These are phyloP conservation scores for Podaxis sp. DNA, from an alignment of 768 basidiomycete genomes.

Conservation along the genomic window DNA sequence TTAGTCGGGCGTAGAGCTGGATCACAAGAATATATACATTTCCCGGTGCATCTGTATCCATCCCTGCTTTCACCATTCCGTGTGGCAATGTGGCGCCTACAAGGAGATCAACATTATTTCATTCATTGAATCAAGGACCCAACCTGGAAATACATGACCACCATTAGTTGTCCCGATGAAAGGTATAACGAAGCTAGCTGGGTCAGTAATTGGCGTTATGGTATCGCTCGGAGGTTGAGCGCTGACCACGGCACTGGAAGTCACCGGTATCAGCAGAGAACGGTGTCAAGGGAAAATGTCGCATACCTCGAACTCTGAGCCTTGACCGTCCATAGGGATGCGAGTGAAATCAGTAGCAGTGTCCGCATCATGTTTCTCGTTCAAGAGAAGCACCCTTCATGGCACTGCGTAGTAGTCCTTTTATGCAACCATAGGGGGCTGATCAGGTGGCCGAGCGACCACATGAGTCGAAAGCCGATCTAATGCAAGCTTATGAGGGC, in stretches of 20 bases:
- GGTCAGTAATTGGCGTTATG: conserved; percentile 28
- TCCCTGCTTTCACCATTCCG: conserved; percentile 66
- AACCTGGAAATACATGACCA: conserved; percentile 65
- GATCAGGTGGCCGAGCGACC: conserved; percentile 7
- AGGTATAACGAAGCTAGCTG: conserved; percentile 44
- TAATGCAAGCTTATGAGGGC: background rate
- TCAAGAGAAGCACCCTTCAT: background rate
- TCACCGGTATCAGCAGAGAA: background rate
- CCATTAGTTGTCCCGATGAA: conserved; percentile 65
- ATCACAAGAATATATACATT: conserved; percentile 30
- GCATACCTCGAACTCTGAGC: conserved; percentile 8
- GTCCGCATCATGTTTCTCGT: background rate
- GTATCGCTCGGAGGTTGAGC: conserved; percentile 6
- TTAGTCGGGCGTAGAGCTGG: background rate
- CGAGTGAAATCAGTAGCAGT: background rate
- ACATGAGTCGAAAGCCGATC: conserved; percentile 2
- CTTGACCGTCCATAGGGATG: background rate
- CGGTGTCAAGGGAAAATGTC: too few species aligned
- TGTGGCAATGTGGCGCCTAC: conserved; percentile 60
- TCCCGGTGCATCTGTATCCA: conserved; percentile 63
- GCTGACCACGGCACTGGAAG: background rate
- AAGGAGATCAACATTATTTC: background rate
- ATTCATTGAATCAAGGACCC: conserved; percentile 6
- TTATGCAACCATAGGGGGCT: background rate
- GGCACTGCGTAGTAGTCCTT: background rate